Evolutionary conservation across 331 rosid genomes (phyloP).

Genomic region (Stylosanthes scabra): DNA sequence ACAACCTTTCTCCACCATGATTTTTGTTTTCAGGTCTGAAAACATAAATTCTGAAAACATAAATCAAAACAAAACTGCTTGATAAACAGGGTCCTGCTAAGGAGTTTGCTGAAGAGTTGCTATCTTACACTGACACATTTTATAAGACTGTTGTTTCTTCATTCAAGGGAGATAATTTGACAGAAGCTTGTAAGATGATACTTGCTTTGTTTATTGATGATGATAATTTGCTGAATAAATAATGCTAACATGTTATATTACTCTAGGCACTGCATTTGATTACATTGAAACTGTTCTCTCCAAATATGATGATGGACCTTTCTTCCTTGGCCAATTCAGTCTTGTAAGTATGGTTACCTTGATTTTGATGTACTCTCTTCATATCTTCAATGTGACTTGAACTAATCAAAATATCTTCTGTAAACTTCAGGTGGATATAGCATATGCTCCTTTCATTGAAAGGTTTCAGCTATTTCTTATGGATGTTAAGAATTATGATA

Average conservation of each 20-base stretch:
- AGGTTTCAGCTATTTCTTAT: constrained; percentile 65
- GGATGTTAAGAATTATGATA: constrained; percentile 70
- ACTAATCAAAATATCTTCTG: neutral
- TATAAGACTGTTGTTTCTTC: constrained; percentile 55
- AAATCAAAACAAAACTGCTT: neutral
- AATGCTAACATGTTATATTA: constrained; percentile 16
- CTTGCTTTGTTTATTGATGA: constrained; percentile 36
- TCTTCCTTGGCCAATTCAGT: constrained; percentile 85
- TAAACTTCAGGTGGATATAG: constrained; percentile 80
- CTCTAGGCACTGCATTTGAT: constrained; percentile 66
- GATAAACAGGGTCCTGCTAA: constrained; percentile 57
- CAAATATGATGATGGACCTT: constrained; percentile 74
- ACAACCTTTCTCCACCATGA: neutral
- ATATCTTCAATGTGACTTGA: constrained; percentile 6
- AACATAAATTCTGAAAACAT: neutral
- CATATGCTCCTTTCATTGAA: constrained; percentile 80
- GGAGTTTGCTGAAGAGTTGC: constrained; percentile 77
- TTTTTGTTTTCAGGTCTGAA: constrained; percentile 17
- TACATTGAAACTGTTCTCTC: constrained; percentile 70
- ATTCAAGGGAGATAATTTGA: constrained; percentile 63
- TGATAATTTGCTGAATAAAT: constrained; percentile 5
- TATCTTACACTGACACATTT: constrained; percentile 61
- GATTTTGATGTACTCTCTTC: neutral
- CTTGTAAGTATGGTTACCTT: constrained; percentile 53
- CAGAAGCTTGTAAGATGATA: constrained; percentile 57